Evolutionary conservation across 2,329 filamentous ascomycete genomes (phyloP), one percentile per base, ranked within the genome.

Genomic region (Cladosporium phlei): DNA sequence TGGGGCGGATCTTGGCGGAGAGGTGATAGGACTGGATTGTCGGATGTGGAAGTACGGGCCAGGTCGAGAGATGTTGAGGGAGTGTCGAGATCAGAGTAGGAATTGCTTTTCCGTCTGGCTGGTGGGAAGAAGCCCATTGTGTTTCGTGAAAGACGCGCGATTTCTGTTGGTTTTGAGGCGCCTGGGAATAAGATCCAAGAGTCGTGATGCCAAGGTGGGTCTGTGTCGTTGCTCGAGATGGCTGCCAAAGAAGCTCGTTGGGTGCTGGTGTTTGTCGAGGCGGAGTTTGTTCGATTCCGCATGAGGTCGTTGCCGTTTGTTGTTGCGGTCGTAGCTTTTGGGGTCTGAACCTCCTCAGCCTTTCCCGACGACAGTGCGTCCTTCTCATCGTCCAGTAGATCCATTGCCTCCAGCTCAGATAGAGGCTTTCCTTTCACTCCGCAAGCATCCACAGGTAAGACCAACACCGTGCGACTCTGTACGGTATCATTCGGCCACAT

Each of bases 401-500:
- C 63, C 44, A 59, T 32, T 16, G 56, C 58, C 46, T 64, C 56
- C 38, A 62, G 63, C 5, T 57, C 67, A 30, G 61, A 61, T 3
- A 78, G 66, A 25, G 70, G 77, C 40, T 82, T 78, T 22, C 91
- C 89, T 61, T 89, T 93, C 32, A 90, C 75, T 32, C 85, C 83
- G 65, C 91, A 97, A 30, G 88, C 85, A 64, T 95, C 90, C 4
- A 97, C 88, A 0, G 93, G 93, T 43, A 98, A 71, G 7, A 90
- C 77, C 12, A 98, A 76, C 53, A 80, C 83, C 59, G 87, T 87
- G 49, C 90, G 82, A 38, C 83, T 80, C 64, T 96, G 91, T 27
- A 97, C 85, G 52, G 82, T 88, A 62, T 97, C 93, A 53, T 89
- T 88, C 5, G 89, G 88, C 93, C 93, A 98, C 60, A 98, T 82